Evolutionary conservation across 164 flowering plant genomes (phyloP).

Genomic region (Macadamia integrifolia): DNA sequence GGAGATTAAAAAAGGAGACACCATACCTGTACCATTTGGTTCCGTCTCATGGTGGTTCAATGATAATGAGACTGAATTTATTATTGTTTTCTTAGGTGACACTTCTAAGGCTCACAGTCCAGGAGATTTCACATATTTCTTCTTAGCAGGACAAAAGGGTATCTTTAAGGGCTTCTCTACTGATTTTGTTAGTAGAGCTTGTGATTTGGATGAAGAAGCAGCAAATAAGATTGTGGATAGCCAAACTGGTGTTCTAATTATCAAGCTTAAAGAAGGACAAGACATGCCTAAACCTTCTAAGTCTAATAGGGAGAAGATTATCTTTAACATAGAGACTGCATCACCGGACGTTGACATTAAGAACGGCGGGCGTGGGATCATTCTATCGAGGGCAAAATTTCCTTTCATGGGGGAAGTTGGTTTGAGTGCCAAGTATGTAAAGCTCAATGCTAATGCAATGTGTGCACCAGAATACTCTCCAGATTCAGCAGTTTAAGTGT

Average conservation of each 20-base stretch:
- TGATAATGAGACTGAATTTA: constrained; percentile 49
- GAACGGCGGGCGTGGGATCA: constrained; percentile 45
- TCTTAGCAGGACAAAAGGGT: constrained; percentile 46
- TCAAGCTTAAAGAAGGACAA: constrained; percentile 28
- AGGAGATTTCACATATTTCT: constrained; percentile 56
- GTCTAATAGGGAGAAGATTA: constrained; percentile 35
- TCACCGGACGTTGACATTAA: constrained; percentile 50
- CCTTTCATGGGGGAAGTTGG: constrained; percentile 63
- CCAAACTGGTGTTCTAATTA: constrained; percentile 41
- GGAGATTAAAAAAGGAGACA: constrained; percentile 59
- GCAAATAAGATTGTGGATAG: constrained; percentile 39
- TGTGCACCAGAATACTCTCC: constrained; percentile 51
- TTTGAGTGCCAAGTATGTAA: constrained; percentile 56
- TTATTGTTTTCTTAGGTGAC: constrained; percentile 59
- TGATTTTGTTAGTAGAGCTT: constrained; percentile 53
- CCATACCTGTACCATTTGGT: constrained; percentile 66
- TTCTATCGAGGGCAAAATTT: constrained; percentile 45
- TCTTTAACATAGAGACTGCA: constrained; percentile 44
- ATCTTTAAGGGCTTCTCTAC: constrained; percentile 59
- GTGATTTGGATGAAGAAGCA: constrained; percentile 39
- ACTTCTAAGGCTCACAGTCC: constrained; percentile 47
- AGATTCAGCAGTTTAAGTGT: constrained; percentile 58
- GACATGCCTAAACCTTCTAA: constrained; percentile 50
- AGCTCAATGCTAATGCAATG: constrained; percentile 52
- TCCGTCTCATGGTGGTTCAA: constrained; percentile 70